phyloP scores from a whole-genome alignment of 495 filamentous ascomycete genomes.

The Daldinia bambusicola region DNA sequence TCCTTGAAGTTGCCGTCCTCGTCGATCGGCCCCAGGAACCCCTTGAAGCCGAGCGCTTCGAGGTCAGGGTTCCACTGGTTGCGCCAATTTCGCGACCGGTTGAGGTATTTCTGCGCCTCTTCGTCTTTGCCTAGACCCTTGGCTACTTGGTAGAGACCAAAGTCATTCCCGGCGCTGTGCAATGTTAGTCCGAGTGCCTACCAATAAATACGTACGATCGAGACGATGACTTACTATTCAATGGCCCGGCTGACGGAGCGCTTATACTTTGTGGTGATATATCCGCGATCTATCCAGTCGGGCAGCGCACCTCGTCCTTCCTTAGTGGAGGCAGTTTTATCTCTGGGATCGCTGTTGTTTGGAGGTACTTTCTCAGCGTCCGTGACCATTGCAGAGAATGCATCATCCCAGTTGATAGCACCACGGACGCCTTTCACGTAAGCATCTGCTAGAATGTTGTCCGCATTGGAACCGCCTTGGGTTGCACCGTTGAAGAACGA shows the following conservation, averaged over 20 bases:
- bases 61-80: conserved; percentile 74
- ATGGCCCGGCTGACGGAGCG: conserved; percentile 73
- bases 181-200: conserved; percentile 7
- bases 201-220: neutral
- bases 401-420: conserved; percentile 75
- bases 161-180: conserved; percentile 68
- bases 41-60: conserved; percentile 66
- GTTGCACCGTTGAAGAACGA: conserved; percentile 76
- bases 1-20: conserved; percentile 63
- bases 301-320: conserved; percentile 76
- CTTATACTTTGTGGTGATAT: conserved; percentile 69
- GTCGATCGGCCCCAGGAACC: conserved; percentile 72
- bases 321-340: conserved; percentile 70
- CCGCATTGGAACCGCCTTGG: conserved; percentile 78
- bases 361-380: conserved; percentile 71
- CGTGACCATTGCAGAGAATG: conserved; percentile 74
- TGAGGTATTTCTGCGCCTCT: conserved; percentile 69
- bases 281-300: conserved; percentile 72
- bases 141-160: conserved; percentile 69
- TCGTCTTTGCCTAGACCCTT: conserved; percentile 62
- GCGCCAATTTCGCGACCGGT: conserved; percentile 73
- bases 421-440: conserved; percentile 75
- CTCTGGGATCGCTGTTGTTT: conserved; percentile 69
- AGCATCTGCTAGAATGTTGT: conserved; percentile 79
- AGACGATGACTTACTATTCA: conserved; percentile 63